Conservation (phyloP, 345 rosid genomes). For the Linum trigynum region DNA sequence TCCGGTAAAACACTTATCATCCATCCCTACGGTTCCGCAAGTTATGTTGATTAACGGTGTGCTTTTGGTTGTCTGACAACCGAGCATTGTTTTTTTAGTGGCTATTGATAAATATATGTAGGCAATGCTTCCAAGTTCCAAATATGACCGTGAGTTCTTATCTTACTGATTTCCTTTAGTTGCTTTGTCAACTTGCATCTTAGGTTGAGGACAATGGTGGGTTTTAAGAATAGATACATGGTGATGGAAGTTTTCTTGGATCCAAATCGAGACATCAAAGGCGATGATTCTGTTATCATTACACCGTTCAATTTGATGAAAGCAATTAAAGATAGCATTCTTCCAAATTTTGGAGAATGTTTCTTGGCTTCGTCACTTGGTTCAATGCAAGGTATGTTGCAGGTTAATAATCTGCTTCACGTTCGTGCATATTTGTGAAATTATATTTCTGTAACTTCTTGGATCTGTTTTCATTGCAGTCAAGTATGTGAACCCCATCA, state of each 20-base stretch:
- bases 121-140: no score
- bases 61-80: no score
- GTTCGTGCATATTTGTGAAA: not conserved
- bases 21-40: no score
- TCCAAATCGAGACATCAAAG: constrained; percentile 43
- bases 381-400: constrained; percentile 41
- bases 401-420: not conserved
- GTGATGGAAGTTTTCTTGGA: constrained; percentile 65
- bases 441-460: not conserved
- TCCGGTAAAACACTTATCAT: no score
- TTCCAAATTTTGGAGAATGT: constrained; percentile 62
- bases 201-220: no score
- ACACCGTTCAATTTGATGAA: constrained; percentile 54
- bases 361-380: constrained; percentile 63
- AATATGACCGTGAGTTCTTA: no score
- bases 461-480: constrained; percentile 25
- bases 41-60: no score
- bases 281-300: constrained; percentile 52
- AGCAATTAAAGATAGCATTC: constrained; percentile 60
- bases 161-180: no score
- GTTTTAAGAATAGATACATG: constrained; percentile 42
- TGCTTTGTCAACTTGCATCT: no score
- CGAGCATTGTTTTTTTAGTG: no score
- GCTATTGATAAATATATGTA: no score
- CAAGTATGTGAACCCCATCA: constrained; percentile 64